Base-by-base conservation (phyloP, 768 basidiomycete genomes). In the Neoboletus brunneissimus region DNA sequence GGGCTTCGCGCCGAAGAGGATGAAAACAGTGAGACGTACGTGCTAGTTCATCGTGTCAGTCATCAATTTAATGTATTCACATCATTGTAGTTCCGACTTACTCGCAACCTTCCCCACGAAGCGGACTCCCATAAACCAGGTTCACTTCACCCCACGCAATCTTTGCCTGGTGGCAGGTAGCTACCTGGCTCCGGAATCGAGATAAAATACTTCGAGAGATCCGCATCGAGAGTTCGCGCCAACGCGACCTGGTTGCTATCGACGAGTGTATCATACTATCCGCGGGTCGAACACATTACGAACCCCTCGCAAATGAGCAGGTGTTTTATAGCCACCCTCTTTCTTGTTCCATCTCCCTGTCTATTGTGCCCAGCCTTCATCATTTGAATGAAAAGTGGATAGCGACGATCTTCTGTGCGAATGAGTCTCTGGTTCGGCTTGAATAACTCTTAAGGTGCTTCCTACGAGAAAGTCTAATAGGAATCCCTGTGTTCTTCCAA, bases 91-190 rank as follows among this genome's bases (percentile, higher is more conserved):
- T 20, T 77, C 80, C 20, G 96, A 98, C 68, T 79, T 98, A 29
- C 72, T 98, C 3, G 81, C 91, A 3, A 95, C 95, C 0, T 97
- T 94, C 70, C 90, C 91, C 8, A 99, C 97, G 31, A 99, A 98
- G 77, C 83, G 94, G 52, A 98, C 97, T 27, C 95, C 97, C 1
- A 83, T 98, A 62, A 84, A 85, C 25, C 89, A 95, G 65, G 87
- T 94, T 11, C 92, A 97, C 62, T 97, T 98, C 66, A 98, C 97
- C 10, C 85, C 94, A 29, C 84, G 96, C 15, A 99, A 99, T 72
- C 80, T 99, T 34, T 95, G 93, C 71, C 75, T 98, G 54, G 91
- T 89, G 44, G 88, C 89, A 18, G 96, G 96, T 6, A 79, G 79
- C 42, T 88, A 86, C 67, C 74, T 85, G 41, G 75, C 87, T 22